Evolutionary conservation across 1,284 basidiomycete species (phyloP), one percentile per base, ranked within the genome.

Genomic region (Phlebopus sp.): DNA sequence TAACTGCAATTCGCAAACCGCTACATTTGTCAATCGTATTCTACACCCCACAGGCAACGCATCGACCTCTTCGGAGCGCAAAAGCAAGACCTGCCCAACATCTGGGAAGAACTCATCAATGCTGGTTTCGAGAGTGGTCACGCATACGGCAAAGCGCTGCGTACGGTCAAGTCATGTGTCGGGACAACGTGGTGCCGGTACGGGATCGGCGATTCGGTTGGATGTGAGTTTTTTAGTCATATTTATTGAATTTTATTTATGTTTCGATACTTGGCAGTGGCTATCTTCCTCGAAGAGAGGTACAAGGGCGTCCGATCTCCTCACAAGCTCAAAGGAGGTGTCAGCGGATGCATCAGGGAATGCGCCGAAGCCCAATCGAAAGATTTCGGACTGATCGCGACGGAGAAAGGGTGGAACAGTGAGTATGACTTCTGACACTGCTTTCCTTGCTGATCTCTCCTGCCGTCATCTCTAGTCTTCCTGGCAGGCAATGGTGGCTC

Each of bases 261-360:
- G 61, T 63, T 30, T 18, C 17, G 14, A 18, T 42, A 11, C n/a
- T n/a, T n/a, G n/a, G n/a, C 40, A 61, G 59, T 90, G 51, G 87
- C 87, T 0, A 76, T 90, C 35, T 73, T 79, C 55, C 75, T 91
- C 2, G 88, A 91, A 66, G 76, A 86, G 50, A 74, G 87, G 4
- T 90, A 90, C 67, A 81, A 82, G 52, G 84, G 85, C 29, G 75
- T 90, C 19, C 77, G 81, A 11, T 77, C 78, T 2, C 87, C 87
- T 13, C 87, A 90, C 68, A 90, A 90, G 66, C 68, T 86, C 64
- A 90, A 90, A 65, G 86, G 86, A 14, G 87, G 87, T n/a, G 84
- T 90, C 2, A 82, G 78, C 31, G 87, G 87, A 13, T 90, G 85
- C 56, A 75, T 85, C 0, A 75, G 86, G 15, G 86, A 88, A 59